phyloP scores from a whole-genome alignment of 495 filamentous ascomycete species.

The Monascus purpureus region DNA sequence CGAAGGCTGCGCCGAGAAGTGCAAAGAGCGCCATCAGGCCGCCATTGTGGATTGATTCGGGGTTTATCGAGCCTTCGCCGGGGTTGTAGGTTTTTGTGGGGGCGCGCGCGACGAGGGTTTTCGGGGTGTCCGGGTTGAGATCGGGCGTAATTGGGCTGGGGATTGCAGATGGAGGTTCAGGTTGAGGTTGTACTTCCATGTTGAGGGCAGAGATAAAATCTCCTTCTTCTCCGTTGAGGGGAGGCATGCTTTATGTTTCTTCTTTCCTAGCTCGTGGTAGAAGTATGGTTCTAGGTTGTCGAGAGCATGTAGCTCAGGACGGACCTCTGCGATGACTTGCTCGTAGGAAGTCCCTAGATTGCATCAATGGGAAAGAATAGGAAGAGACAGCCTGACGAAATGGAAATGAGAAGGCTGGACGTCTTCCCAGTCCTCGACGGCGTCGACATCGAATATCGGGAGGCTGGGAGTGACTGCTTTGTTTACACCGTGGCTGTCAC shows the following conservation, averaged over 20 bases:
- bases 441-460: no score
- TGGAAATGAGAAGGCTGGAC: no score
- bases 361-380: conserved; percentile 3
- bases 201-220: no score
- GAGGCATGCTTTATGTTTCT: conserved; percentile 16
- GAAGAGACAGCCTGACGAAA: neutral
- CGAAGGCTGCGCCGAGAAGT: conserved; percentile 64
- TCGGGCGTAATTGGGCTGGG: conserved; percentile 6
- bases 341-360: conserved; percentile 2
- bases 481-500: no score
- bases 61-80: conserved; percentile 42
- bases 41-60: conserved; percentile 67
- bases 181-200: no score
- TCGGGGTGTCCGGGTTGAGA: conserved; percentile 8
- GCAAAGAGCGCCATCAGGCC: conserved; percentile 76
- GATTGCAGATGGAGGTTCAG: no score
- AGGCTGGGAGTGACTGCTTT: no score
- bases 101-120: neutral
- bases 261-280: no score
- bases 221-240: conserved; percentile 13
- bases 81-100: conserved; percentile 13
- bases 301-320: conserved; percentile 29
- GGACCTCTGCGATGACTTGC: conserved; percentile 10
- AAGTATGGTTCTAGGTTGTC: conserved; percentile 12
- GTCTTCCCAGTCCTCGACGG: no score